Evolutionary conservation across 2,329 filamentous ascomycete species (phyloP), one percentile per base, ranked within the genome.

Genomic region (Colletotrichum cuscutae): DNA sequence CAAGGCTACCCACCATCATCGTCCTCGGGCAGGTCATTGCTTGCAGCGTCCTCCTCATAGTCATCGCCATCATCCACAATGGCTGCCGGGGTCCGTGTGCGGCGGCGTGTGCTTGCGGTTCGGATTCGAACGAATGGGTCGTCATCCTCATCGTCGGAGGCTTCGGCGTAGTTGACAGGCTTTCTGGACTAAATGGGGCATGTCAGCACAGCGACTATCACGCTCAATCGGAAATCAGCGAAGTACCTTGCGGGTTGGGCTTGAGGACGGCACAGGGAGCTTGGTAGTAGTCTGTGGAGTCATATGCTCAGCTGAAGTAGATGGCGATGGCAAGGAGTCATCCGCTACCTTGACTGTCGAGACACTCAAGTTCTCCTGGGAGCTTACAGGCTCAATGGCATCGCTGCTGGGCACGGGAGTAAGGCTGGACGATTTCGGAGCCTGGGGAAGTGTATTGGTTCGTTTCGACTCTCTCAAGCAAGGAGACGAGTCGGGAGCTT

Each of bases 381-480:
- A 93, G 81, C 91, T 93, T 1, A 88, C 86, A 26, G 91, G 91
- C 65, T 92, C 90, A 30, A 90, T 81, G 46, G 88, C 89, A 82
- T 97, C 94, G 82, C 95, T 97, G 81, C 94, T 97, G 5, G 95
- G 93, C 6, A 93, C 89, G 5, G 95, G 94, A 0, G 94, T 95
- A 71, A 92, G 84, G 71, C 86, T 86, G 49, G 84, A 71, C 77
- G 83, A 72, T 77, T 83, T 77, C 78, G 86, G 77, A 76, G 81
- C 75, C 75, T 80, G 77, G 75, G 84, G 77, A 79, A 82, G 81
- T 1, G 83, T 80, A 68, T 86, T 87, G 74, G 83, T 83, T 62
- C 87, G 87, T 22, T 81, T 83, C 30, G 83, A 82, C 76, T 85
- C 84, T 76, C 83, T 81, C 8, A 86, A 77, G 74, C 80, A 82